phyloP scores from a whole-genome alignment of 2,329 filamentous ascomycete species.

The Thielaviopsis musarum region DNA sequence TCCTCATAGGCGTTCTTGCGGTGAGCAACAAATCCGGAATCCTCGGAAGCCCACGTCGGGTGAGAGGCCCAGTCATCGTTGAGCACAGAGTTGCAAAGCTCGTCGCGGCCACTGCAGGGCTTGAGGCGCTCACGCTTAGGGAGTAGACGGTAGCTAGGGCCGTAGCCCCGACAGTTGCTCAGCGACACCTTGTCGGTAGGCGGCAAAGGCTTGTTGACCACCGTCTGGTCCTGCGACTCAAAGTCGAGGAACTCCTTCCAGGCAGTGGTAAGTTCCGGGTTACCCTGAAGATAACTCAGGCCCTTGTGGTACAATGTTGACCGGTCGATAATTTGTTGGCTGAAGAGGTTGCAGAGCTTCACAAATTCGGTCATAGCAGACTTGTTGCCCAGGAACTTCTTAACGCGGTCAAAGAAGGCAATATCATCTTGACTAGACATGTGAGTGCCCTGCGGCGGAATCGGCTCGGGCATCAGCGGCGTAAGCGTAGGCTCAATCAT shows the following conservation, averaged over 20 bases:
- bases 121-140: slow-evolving; percentile 84
- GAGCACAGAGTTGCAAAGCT: slow-evolving; percentile 80
- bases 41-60: slow-evolving; percentile 96
- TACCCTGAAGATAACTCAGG: slow-evolving; percentile 70
- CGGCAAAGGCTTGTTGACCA: slow-evolving; percentile 61
- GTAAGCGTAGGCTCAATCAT: slow-evolving; percentile 74
- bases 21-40: slow-evolving; percentile 93
- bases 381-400: slow-evolving; percentile 90
- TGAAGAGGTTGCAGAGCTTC: slow-evolving; percentile 92
- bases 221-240: slow-evolving; percentile 57
- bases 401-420: slow-evolving; percentile 86
- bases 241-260: slow-evolving; percentile 74
- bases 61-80: slow-evolving; percentile 99
- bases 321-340: slow-evolving; percentile 78
- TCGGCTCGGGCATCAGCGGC: slow-evolving; percentile 71
- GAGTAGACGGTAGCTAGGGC: slow-evolving; percentile 83
- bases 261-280: slow-evolving; percentile 73
- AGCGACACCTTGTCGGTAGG: slow-evolving; percentile 74
- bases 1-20: slow-evolving; percentile 94
- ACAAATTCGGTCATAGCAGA: slow-evolving; percentile 88
- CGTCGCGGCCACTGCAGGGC: slow-evolving; percentile 83
- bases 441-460: slow-evolving; percentile 56
- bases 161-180: slow-evolving; percentile 88
- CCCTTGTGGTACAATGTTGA: slow-evolving; percentile 70
- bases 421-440: slow-evolving; percentile 74